Base-by-base conservation (phyloP, 192 early-diverging fungal genomes). In the Coemansia sp. region DNA sequence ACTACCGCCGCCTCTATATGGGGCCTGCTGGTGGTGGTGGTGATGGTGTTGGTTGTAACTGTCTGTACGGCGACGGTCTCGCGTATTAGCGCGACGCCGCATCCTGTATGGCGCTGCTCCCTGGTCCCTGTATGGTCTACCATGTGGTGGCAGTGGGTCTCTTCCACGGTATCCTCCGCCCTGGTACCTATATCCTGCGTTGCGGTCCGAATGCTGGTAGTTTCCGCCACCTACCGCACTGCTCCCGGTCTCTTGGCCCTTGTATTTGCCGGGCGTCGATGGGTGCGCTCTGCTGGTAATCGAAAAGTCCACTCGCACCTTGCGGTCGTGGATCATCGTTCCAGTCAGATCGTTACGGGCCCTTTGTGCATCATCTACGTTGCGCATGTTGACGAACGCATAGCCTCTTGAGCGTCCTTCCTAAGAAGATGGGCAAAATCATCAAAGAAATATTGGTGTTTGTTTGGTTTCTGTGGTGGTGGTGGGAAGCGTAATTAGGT, bases 241-340 rank as follows among this genome's bases (percentile, higher is more conserved):
- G 40, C n/a, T 23, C 1, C 36, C 48, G 14, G 73, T 75, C 7
- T 75, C 69, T 59, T 70, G 74, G 20, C 68, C 74, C 68, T 62
- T 65, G 56, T 70, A 75, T 32, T 59, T 70, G 40, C 76, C 76
- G 6, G 67, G 71, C 55, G 64, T 70, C 15, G 71, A 40, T 10
- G 67, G 61, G 36, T 74, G 72, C 25, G 77, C 55, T 19, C 63
- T 60, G 45, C 36, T 71, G 29, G 73, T 80, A 46, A 80, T 62
- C 29, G 77, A 80, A 63, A 57, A 80, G 49, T 80, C 77, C 29
- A 80, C 77, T 0, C 77, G 69, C 38, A 80, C 73, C n/a, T 60
- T 58, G 10, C 77, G 72, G 29, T 80, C 73, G 41, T 80, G 72
- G 50, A 80, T 17, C 29, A 66, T 22, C 2, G 72, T 71, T 10